phyloP scores from a whole-genome alignment of 192 early-diverging fungal genomes.

The Mortierella claussenii region DNA sequence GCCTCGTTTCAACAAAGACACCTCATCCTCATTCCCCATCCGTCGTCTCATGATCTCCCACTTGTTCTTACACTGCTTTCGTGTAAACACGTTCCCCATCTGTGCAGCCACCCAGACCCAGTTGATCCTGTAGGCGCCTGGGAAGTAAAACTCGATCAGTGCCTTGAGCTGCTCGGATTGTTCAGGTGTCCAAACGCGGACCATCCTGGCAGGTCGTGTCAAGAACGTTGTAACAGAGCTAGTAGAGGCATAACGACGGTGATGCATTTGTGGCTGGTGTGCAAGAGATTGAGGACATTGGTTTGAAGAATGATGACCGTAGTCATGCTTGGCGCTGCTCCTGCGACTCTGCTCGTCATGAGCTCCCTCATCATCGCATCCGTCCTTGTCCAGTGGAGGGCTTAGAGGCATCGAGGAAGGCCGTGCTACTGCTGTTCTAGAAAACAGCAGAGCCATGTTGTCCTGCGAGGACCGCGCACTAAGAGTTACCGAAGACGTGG shows the following conservation, averaged over 20 bases:
- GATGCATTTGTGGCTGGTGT: not conserved
- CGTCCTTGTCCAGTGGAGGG: not conserved
- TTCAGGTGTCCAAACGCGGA: conserved; percentile 41
- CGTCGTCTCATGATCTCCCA: conserved; percentile 49
- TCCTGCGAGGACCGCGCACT: conserved; percentile 35
- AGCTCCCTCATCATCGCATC: conserved; percentile 19
- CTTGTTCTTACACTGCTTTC: conserved; percentile 54
- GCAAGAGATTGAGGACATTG: not conserved
- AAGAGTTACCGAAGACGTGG: conserved; percentile 21
- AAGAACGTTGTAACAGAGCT: not conserved
- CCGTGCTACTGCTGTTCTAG: not conserved
- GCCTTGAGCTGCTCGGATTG: conserved; percentile 45
- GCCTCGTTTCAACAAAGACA: conserved; percentile 23
- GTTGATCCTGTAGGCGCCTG: conserved; percentile 45
- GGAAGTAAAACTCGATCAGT: conserved; percentile 47
- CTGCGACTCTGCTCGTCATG: not conserved
- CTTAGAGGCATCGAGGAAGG: not conserved
- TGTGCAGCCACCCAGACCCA: conserved; percentile 52
- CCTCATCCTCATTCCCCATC: conserved; percentile 46
- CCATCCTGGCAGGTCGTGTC: conserved; percentile 26
- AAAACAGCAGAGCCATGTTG: conserved; percentile 12
- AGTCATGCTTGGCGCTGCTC: too few species aligned
- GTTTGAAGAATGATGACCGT: not conserved
- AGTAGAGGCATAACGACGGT: not conserved
- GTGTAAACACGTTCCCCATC: conserved; percentile 43